Evolutionary conservation across 768 basidiomycete species (phyloP).

Genomic region (Lanmaoa pseudosensibilis): DNA sequence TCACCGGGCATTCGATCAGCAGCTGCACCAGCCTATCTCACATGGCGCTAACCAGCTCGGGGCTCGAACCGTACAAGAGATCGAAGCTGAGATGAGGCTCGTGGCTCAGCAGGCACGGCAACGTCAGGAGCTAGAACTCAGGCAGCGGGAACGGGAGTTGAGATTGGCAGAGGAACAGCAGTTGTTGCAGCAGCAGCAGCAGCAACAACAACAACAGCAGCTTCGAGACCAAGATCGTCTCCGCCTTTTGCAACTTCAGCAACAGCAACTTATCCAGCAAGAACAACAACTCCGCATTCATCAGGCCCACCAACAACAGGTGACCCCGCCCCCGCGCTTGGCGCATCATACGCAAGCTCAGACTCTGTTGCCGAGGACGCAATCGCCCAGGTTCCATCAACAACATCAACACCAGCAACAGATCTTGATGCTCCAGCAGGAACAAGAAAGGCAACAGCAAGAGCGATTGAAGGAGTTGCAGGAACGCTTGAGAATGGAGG

Average conservation of each 20-base stretch:
- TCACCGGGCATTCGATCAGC: conserved; percentile 39
- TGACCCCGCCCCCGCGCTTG: conserved; percentile 72
- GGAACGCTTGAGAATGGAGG: conserved; percentile 64
- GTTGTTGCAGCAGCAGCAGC: conserved; percentile 45
- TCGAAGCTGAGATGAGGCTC: conserved; percentile 81
- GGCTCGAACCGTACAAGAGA: conserved; percentile 72
- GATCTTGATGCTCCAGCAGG: conserved; percentile 63
- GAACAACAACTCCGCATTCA: conserved; percentile 39
- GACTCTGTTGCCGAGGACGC: conserved; percentile 50
- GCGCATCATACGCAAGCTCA: conserved; percentile 36
- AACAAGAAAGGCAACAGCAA: conserved; percentile 61
- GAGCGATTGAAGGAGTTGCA: conserved; percentile 59
- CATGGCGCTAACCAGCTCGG: conserved; percentile 38
- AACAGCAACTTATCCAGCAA: conserved; percentile 37
- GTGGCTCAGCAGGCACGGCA: conserved; percentile 49
- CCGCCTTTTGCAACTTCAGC: conserved; percentile 45
- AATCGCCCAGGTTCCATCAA: conserved; percentile 78
- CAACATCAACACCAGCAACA: conserved; percentile 76
- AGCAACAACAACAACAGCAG: conserved; percentile 35
- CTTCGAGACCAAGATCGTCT: conserved; percentile 43
- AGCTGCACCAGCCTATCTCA: conserved; percentile 34
- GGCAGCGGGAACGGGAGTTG: conserved; percentile 47
- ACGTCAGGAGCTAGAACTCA: conserved; percentile 43
- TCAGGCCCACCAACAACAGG: conserved; percentile 38
- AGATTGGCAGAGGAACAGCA: conserved; percentile 35